Evolutionary conservation across 2,329 filamentous ascomycete genomes (phyloP).

Genomic region (Colletotrichum caudatum): DNA sequence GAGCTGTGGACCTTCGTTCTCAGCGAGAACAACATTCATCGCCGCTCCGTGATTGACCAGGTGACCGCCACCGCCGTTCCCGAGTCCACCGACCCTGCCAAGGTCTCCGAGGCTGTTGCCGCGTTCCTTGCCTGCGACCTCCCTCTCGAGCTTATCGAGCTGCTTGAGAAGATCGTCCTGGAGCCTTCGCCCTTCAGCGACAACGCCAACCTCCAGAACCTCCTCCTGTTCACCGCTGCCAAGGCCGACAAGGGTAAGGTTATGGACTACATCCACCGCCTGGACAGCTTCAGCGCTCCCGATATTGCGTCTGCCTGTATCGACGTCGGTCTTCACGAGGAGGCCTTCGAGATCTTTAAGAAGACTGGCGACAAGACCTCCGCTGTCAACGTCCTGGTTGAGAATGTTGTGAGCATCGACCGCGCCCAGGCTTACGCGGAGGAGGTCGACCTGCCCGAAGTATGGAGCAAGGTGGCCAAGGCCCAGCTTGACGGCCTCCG

Average conservation of each 20-base stretch:
- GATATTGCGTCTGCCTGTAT: conserved; percentile 95
- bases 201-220: conserved; percentile 94
- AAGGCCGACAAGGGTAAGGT: conserved; percentile 96
- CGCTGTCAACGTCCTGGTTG: conserved; percentile 91
- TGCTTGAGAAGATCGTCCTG: conserved; percentile 99
- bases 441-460: conserved; percentile 90
- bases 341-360: conserved; percentile 99
- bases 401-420: conserved; percentile 98
- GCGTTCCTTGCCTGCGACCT: conserved; percentile 92
- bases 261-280: conserved; percentile 94
- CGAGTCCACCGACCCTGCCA: conserved; percentile 90
- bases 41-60: conserved; percentile 93
- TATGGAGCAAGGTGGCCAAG: conserved; percentile 99
- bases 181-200: conserved; percentile 99
- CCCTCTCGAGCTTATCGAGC: conserved; percentile 93
- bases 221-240: conserved; percentile 94
- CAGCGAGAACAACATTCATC: conserved; percentile 94
- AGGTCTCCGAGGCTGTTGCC: conserved; percentile 94
- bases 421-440: conserved; percentile 96
- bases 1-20: conserved; percentile 97
- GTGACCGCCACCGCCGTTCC: conserved; percentile 96
- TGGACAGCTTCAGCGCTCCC: conserved; percentile 89
- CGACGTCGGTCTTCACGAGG: conserved; percentile 93
- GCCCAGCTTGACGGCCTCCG: conserved; percentile 96
- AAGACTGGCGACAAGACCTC: conserved; percentile 91